These are phyloP conservation scores for Sphagnum fallax DNA, from an alignment of 228 moss, liverwort and hornwort species.

Conservation along the genomic window DNA sequence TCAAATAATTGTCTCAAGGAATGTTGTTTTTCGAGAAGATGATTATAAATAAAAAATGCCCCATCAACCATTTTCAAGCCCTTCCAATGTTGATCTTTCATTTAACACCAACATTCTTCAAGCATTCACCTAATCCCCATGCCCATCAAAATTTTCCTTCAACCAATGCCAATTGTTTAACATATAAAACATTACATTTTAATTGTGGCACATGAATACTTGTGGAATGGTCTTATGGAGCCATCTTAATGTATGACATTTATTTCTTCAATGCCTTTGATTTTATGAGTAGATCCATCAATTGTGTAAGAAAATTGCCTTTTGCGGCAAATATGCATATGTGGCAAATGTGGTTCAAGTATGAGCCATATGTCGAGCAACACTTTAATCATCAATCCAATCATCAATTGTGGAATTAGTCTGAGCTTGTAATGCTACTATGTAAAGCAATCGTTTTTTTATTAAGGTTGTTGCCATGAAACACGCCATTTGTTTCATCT, in stretches of 20 bases:
- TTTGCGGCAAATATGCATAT: accelerated
- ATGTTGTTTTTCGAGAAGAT: no score
- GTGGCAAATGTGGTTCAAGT: neutral
- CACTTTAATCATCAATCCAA: neutral
- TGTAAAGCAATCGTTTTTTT: neutral
- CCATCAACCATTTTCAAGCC: no score
- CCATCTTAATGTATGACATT: neutral
- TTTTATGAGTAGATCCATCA: conserved; percentile 2
- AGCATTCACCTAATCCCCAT: no score
- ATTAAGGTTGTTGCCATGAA: neutral
- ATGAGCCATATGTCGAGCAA: conserved; percentile 5
- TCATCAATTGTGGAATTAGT: neutral
- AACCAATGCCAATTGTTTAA: conserved; percentile 3
- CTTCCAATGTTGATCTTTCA: no score
- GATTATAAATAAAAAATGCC: no score
- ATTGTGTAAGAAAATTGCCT: neutral
- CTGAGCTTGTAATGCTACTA: conserved; percentile 1
- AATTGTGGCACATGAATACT: neutral
- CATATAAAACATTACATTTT: conserved; percentile 6
- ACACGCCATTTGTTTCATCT: neutral
- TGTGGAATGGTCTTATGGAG: neutral
- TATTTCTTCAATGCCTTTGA: neutral
- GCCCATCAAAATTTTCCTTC: neutral
- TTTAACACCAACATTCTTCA: no score
- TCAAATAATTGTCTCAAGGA: no score